Evolutionary conservation across 306 rosid genomes (phyloP), one percentile per base, ranked within the genome.

Genomic region (Parietaria judaica): DNA sequence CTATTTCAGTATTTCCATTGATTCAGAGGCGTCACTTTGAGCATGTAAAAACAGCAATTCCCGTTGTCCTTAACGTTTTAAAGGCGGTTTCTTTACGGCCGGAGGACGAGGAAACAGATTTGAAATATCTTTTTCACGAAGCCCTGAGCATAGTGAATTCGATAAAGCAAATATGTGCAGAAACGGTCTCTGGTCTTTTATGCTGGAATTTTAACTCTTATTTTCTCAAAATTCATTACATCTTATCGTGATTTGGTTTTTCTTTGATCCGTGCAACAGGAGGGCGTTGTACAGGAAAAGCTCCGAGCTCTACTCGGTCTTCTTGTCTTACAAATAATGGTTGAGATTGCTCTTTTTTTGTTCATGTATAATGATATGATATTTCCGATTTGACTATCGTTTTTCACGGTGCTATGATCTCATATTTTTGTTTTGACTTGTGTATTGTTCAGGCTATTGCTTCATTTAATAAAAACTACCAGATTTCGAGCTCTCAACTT

Each of bases 1-100:
- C 37, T 63, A 66, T 77, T 81, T 69, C 90, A 92, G 99, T 80
- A 56, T 51, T 92, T 70, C 51, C 74, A 53, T 84, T 84, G 75
- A 81, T 86, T 73, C 73, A 52, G 72, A 92, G 86, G 86, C 99
- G 75, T 74, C 95, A 82, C 59, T 92, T 73, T 72, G 87, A 84
- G 81, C 96, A 86, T 79, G 75, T 79, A 63, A 88, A 79, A 76
- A 83, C 37, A 51, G 84, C 81, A 35, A 51, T 81, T 79, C 88
- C 95, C 14, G 61, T 86, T 70, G 79, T 86, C 68, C 84, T 92
- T 60, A 76, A 78, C 74, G 90, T 83, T 65, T 68, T 92, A 75
- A 82, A 84, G 78, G 67, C 72, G 9, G 70, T 69, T 60, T 74
- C 84, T 66, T 81, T 69, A 60, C 81, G 82, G 65, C 71, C 76